phyloP scores from a whole-genome alignment of 768 basidiomycete species.

The Naganishia vaughanmartiniae region DNA sequence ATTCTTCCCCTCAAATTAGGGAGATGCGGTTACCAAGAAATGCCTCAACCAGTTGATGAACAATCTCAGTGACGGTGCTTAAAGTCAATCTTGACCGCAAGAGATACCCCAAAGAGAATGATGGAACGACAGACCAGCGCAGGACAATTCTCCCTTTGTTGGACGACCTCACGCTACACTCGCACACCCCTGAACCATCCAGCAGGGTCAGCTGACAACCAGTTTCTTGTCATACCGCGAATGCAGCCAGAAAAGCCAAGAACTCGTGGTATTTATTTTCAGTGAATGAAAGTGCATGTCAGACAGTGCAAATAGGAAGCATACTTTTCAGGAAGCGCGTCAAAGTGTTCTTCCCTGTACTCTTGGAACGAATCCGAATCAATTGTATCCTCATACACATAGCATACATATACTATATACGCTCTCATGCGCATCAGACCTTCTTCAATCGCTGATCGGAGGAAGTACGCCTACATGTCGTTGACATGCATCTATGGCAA shows the following conservation, averaged over 20 bases:
- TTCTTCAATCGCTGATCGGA: too few species aligned
- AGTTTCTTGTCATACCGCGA: conserved; percentile 1
- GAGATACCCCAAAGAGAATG: not conserved
- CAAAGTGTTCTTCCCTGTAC: not conserved
- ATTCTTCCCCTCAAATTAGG: conserved; percentile 60
- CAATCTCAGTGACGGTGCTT: conserved; percentile 43
- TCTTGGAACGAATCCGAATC: not conserved
- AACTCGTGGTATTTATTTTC: not conserved
- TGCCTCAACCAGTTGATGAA: conserved; percentile 47
- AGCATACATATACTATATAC: not conserved
- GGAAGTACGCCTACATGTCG: too few species aligned
- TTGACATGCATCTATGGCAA: too few species aligned
- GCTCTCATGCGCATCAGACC: not conserved
- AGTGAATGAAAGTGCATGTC: not conserved
- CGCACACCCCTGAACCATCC: not conserved
- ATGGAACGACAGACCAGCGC: not conserved
- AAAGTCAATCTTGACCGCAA: not conserved
- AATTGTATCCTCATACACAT: not conserved
- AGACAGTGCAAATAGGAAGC: not conserved
- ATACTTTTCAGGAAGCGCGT: not conserved
- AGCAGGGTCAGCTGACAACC: not conserved
- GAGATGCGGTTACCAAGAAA: conserved; percentile 84
- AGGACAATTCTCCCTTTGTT: not conserved
- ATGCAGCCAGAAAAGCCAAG: not conserved
- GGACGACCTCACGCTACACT: not conserved